These are phyloP conservation scores for Eucalyptus sideroxylon DNA, from an alignment of 345 rosid species.

Conservation along the genomic window DNA sequence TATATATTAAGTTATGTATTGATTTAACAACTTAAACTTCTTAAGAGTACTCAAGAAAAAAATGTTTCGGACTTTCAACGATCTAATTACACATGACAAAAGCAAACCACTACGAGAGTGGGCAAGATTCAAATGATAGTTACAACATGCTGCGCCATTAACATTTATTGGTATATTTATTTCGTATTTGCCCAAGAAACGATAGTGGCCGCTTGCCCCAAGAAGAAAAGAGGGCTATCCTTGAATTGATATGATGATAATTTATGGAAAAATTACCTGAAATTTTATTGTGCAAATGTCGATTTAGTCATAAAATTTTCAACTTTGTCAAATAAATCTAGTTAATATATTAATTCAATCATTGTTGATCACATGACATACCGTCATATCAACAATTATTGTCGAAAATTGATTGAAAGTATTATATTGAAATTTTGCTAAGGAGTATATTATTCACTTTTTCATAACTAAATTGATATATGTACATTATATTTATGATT, in stretches of 20 bases:
- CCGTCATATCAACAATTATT: rapidly evolving
- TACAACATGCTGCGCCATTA: background rate
- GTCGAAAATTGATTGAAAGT: too few relatives aligned
- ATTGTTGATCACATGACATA: background rate
- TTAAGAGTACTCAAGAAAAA: too few relatives aligned
- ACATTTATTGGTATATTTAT: background rate
- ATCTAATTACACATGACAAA: too few relatives aligned
- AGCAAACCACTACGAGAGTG: background rate
- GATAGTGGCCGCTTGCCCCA: background rate
- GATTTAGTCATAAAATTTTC: background rate
- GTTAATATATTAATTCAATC: too few relatives aligned
- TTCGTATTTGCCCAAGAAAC: background rate
- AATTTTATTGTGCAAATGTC: background rate
- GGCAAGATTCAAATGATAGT: background rate
- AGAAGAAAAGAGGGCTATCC: background rate
- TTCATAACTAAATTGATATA: background rate
- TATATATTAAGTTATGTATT: too few relatives aligned
- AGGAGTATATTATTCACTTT: too few relatives aligned
- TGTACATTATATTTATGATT: background rate
- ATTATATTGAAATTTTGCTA: too few relatives aligned
- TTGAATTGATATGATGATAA: background rate
- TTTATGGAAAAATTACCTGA: background rate
- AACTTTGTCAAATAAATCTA: background rate
- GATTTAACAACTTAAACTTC: background rate
- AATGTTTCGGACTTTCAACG: background rate